phyloP scores from a whole-genome alignment of 257 asterid species.

The Petunia secreta region DNA sequence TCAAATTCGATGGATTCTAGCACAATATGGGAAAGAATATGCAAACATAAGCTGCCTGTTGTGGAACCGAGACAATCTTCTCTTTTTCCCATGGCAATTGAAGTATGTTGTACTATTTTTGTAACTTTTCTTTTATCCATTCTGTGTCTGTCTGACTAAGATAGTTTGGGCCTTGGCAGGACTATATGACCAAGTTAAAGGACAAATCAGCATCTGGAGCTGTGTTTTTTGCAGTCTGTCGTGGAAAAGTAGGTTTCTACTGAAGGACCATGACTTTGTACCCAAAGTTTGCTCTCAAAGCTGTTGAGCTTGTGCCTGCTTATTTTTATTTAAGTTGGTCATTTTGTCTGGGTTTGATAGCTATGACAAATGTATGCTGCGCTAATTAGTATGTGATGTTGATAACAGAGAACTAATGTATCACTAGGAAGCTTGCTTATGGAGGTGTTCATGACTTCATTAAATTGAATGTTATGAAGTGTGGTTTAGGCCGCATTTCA shows the following conservation, averaged over 20 bases:
- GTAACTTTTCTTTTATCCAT: conserved; percentile 9
- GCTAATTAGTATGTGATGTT: background rate
- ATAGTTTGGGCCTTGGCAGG: conserved; percentile 47
- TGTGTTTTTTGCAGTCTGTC: conserved; percentile 94
- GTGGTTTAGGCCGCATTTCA: background rate
- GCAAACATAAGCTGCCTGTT: conserved; percentile 90
- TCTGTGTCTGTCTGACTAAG: conserved; percentile 1
- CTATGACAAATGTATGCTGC: background rate
- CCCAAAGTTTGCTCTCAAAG: background rate
- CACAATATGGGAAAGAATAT: conserved; percentile 95
- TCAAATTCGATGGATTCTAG: conserved; percentile 58
- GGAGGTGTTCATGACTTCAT: conserved; percentile 1
- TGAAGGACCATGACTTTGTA: background rate
- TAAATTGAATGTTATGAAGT: background rate
- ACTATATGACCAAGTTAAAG: conserved; percentile 79
- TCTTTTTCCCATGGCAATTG: conserved; percentile 76
- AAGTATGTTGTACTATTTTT: conserved; percentile 42
- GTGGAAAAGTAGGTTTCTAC: conserved; percentile 77
- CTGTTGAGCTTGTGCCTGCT: background rate
- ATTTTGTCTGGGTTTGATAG: background rate
- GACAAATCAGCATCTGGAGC: conserved; percentile 77
- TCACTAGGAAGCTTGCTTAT: background rate
- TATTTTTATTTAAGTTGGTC: background rate
- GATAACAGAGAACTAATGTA: background rate
- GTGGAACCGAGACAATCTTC: conserved; percentile 98